These are phyloP conservation scores for Alternaria longipes DNA, from an alignment of 2,329 filamentous ascomycete genomes.

Conservation along the genomic window DNA sequence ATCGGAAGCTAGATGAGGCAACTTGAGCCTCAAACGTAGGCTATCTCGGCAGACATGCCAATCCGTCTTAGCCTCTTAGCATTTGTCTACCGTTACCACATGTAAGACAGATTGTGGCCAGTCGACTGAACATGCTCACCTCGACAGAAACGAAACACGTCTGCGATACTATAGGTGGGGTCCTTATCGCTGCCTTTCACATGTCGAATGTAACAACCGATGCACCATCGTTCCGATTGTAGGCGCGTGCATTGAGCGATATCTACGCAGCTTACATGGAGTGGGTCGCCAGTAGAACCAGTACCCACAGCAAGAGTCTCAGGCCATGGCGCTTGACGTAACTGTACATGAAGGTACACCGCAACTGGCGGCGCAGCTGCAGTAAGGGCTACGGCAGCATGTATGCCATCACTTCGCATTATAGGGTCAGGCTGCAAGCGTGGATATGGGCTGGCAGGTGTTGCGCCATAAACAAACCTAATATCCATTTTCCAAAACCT, in stretches of 20 bases:
- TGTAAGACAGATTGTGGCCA: not conserved
- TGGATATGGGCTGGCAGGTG: not conserved
- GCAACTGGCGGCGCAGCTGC: constrained; percentile 5
- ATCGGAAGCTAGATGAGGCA: constrained; percentile 8
- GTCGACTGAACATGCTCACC: not conserved
- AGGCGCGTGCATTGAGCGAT: constrained; percentile 27
- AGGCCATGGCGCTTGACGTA: constrained; percentile 39
- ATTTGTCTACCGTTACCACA: not conserved
- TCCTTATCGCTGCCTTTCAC: constrained; percentile 5
- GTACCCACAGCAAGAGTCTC: constrained; percentile 37
- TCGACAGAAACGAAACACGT: not conserved
- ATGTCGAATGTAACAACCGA: not conserved
- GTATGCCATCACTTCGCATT: constrained; percentile 3
- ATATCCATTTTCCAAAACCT: not conserved
- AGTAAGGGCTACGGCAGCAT: constrained; percentile 2
- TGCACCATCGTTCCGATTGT: constrained; percentile 2
- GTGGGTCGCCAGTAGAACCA: constrained; percentile 26
- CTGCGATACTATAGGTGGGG: not conserved
- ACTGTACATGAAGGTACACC: constrained; percentile 30
- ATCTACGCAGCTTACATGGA: constrained; percentile 23
- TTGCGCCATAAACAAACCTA: not conserved
- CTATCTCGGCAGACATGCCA: constrained; percentile 17
- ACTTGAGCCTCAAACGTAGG: constrained; percentile 30
- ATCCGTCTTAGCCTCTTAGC: constrained; percentile 5
- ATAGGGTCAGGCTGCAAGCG: constrained; percentile 1